A percentile compares a stretch with the other conserved stretches of the same genome.
Evolutionary conservation across 2,329 filamentous ascomycete genomes (phyloP).

Genomic region (Neofusicoccum parvum): DNA sequence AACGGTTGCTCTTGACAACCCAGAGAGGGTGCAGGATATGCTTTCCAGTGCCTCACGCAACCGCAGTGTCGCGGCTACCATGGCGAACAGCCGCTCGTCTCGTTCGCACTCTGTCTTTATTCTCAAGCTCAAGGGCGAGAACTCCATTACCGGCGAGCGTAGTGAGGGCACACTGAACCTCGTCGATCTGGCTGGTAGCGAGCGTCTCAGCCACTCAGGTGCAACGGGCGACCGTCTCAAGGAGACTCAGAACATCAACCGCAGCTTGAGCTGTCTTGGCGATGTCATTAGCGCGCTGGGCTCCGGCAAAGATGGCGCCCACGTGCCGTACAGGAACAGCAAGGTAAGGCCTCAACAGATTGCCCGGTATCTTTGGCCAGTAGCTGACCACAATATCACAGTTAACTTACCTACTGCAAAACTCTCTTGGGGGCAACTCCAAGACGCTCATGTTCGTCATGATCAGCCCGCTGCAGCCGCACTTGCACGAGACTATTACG

Average conservation of each 20-base stretch:
- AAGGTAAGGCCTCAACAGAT: conserved; percentile 61
- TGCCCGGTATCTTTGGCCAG: too few relatives aligned
- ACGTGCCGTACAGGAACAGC: conserved; percentile 93
- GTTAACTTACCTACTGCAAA: conserved; percentile 90
- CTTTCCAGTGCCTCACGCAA: conserved; percentile 81
- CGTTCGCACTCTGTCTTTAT: conserved; percentile 97
- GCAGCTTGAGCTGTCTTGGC: conserved; percentile 84
- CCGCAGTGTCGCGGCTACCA: conserved; percentile 92
- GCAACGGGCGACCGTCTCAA: conserved; percentile 84
- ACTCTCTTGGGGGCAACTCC: conserved; percentile 90
- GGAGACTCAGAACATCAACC: conserved; percentile 98
- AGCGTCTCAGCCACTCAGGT: conserved; percentile 83
- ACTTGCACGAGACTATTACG: conserved; percentile 89
- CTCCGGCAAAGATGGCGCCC: conserved; percentile 71
- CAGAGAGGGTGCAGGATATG: conserved; percentile 77
- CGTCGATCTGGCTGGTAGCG: conserved; percentile 91
- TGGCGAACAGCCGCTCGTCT: conserved; percentile 91
- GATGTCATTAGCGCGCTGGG: conserved; percentile 96
- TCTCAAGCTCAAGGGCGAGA: conserved; percentile 67
- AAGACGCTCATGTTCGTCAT: conserved; percentile 99
- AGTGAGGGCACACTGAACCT: conserved; percentile 94
- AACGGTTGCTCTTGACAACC: conserved; percentile 74
- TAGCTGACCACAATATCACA: conserved; percentile 25
- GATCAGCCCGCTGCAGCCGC: conserved; percentile 88
- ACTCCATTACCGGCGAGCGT: conserved; percentile 74